Percentiles rank a stretch among this genome's conserved stretches.
phyloP scores from a whole-genome alignment of 805 yeast genomes.

The Pichia nanzhaoensis region DNA sequence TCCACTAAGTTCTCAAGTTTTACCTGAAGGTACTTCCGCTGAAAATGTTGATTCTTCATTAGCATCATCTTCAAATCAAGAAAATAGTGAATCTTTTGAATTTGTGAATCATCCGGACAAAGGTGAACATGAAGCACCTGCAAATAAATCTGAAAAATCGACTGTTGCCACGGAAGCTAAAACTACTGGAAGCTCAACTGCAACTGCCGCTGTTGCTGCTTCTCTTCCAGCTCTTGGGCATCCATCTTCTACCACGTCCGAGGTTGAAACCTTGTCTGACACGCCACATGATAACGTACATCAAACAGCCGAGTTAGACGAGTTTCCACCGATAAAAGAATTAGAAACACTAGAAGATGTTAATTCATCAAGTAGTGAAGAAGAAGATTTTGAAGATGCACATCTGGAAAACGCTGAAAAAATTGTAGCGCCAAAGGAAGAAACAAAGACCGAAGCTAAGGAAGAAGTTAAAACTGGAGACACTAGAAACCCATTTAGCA shows the following conservation, averaged over 20 bases:
- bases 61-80: conserved; percentile 8
- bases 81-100: conserved; percentile 44
- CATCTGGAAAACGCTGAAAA: conserved; percentile 10
- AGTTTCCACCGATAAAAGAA: conserved; percentile 9
- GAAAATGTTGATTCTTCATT: conserved; percentile 10
- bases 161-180: background rate
- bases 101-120: conserved; percentile 45
- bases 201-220: conserved; percentile 2
- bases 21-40: conserved; percentile 24
- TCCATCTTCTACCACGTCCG: background rate
- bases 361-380: conserved; percentile 12
- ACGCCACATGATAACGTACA: background rate
- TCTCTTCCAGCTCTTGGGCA: background rate
- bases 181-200: background rate
- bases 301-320: conserved; percentile 3
- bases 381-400: conserved; percentile 14
- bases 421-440: conserved; percentile 2
- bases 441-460: background rate
- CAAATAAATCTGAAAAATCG: too few species aligned
- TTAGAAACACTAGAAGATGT: conserved; percentile 6
- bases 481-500: conserved; percentile 13
- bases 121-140: too few species aligned
- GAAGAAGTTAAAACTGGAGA: background rate
- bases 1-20: conserved; percentile 24
- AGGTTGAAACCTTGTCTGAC: conserved; percentile 4